These are phyloP conservation scores for Protea cynaroides DNA, from an alignment of 164 flowering plant species.

Conservation along the genomic window DNA sequence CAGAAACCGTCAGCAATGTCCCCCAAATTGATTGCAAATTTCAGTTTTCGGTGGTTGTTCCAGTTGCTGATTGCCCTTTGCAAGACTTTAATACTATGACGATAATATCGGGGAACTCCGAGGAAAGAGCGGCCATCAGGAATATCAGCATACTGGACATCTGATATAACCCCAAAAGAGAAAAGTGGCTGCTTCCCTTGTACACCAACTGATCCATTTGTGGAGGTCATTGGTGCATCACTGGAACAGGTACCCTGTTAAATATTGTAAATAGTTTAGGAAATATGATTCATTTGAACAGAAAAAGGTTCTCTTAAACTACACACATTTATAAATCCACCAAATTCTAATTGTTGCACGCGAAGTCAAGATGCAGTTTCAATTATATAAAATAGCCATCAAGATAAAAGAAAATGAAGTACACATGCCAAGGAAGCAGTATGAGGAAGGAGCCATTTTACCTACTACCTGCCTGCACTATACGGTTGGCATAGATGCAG, in stretches of 20 bases:
- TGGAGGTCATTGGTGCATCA: slow-evolving; percentile 32
- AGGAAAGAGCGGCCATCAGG: slow-evolving; percentile 83
- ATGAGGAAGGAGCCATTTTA: no score
- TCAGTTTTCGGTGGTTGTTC: slow-evolving; percentile 48
- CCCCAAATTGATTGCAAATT: slow-evolving; percentile 72
- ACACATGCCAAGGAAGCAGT: no score
- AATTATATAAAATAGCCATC: no score
- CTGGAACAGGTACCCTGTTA: background rate
- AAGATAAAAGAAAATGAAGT: no score
- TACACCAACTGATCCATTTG: slow-evolving; percentile 29
- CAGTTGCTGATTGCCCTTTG: slow-evolving; percentile 79
- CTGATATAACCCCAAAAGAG: slow-evolving; percentile 87
- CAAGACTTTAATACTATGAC: slow-evolving; percentile 75
- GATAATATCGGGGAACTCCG: slow-evolving; percentile 79
- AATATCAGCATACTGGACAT: slow-evolving; percentile 91
- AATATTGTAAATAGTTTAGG: background rate
- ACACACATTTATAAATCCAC: no score
- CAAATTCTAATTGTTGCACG: no score
- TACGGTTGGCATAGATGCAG: no score
- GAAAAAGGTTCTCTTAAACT: no score
- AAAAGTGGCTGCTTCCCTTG: slow-evolving; percentile 57
- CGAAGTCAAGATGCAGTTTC: no score
- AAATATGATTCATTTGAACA: no score
- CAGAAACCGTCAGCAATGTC: slow-evolving; percentile 93
- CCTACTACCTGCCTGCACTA: no score